These are phyloP conservation scores for Hygrophorus pudorinus DNA, from an alignment of 768 basidiomycete species.

Conservation along the genomic window DNA sequence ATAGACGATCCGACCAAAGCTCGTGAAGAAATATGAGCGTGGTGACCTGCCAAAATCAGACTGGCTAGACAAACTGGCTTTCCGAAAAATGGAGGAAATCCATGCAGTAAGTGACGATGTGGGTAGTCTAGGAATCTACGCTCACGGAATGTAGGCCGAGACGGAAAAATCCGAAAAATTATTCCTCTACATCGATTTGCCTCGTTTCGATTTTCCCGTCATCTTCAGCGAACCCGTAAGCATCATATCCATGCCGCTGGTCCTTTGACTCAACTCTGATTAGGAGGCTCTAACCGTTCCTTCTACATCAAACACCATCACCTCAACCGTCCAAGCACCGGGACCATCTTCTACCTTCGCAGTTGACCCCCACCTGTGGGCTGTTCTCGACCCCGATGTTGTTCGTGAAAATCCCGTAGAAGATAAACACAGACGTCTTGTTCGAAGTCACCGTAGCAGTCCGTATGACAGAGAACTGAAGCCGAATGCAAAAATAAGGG, in stretches of 20 bases:
- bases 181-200: constrained; percentile 94
- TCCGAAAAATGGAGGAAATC: constrained; percentile 90
- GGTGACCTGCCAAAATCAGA: constrained; percentile 91
- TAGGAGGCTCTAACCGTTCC: constrained; percentile 33
- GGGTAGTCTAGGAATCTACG: background rate
- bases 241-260: background rate
- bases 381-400: constrained; percentile 84
- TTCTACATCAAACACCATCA: constrained; percentile 30
- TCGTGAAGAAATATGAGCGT: constrained; percentile 93
- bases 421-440: constrained; percentile 89
- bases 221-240: constrained; percentile 85
- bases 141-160: constrained; percentile 49
- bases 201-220: constrained; percentile 94
- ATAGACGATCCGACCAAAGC: constrained; percentile 31
- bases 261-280: constrained; percentile 1
- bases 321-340: constrained; percentile 33
- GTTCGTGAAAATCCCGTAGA: constrained; percentile 93
- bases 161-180: constrained; percentile 86
- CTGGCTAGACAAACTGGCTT: constrained; percentile 91
- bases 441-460: constrained; percentile 90
- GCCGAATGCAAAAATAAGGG: constrained; percentile 91
- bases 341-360: constrained; percentile 39
- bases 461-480: constrained; percentile 94
- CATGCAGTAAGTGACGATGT: constrained; percentile 51
- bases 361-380: constrained; percentile 71